Conservation (phyloP, 2,329 filamentous ascomycete genomes). For the Fusarium transvaalense region DNA sequence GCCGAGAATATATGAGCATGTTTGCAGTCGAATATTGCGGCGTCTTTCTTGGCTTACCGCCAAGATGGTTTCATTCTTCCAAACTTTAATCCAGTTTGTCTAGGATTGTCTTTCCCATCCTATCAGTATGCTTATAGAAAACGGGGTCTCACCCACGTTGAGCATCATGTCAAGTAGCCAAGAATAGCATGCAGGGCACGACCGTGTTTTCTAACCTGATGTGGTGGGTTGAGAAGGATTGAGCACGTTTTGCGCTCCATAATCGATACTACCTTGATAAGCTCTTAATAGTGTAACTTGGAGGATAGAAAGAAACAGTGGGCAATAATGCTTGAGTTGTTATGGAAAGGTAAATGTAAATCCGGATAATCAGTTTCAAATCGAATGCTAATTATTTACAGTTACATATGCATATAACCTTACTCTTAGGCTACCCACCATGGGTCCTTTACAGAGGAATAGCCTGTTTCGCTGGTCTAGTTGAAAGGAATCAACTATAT, state of each 20-base stretch:
- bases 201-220: not conserved
- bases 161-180: not conserved
- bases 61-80: not conserved
- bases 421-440: too few relatives aligned
- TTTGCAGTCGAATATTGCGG: too few relatives aligned
- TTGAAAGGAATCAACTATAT: not conserved
- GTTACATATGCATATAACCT: too few relatives aligned
- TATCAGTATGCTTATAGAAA: not conserved
- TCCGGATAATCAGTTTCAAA: too few relatives aligned
- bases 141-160: not conserved
- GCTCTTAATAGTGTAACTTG: not conserved
- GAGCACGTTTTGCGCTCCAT: not conserved
- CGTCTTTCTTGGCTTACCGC: not conserved
- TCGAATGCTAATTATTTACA: too few relatives aligned
- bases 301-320: not conserved
- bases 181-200: not conserved
- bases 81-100: not conserved
- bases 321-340: too few relatives aligned
- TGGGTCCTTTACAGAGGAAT: too few relatives aligned
- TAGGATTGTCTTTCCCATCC: fast-evolving
- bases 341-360: not conserved
- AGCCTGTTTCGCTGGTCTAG: too few relatives aligned
- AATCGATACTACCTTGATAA: not conserved
- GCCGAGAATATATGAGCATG: not conserved
- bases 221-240: not conserved